Evolutionary conservation across 164 flowering plant genomes (phyloP), one percentile per base, ranked within the genome.

Genomic region (Kalanchoe fedtschenkoi): DNA sequence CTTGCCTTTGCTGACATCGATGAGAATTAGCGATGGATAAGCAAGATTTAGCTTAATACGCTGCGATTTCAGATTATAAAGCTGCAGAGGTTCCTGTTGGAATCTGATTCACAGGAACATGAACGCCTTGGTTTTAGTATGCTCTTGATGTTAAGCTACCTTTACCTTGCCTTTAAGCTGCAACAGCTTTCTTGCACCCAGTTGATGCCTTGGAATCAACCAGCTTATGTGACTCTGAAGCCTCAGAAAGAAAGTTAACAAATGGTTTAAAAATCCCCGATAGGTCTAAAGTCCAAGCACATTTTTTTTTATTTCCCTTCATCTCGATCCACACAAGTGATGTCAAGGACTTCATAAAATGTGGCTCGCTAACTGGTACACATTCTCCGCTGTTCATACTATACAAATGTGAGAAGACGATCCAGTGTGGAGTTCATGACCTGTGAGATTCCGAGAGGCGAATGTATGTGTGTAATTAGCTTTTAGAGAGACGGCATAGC

Each of bases 91-190:
- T 0, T 44, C 22, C 32, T 24, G 56, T 24, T 24, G 30, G 56
- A 51, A 51, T 51, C 56, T 24, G 56, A 51, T 51, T 51, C 56
- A 9, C 3, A 51, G 26, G 56, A 51, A 51, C 32, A 51, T 51
- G 22, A 51, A 51, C 32, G 21, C 56, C 51, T 44, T 26, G 30
- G 30, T 8, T 51, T 51, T 26, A 26, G 56, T 24, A 51, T 51
- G 56, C 28, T 26, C 17, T 3, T 51, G 32, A 26, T 51, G 32
- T 51, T 51, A 51, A 51, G 56, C 32, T 51, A 51, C 56, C 30
- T 47, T 51, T 51, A 26, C 32, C 56, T 51, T 51, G 56, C 56
- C 26, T 51, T 51, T 51, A 51, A 24, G 32, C 30, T 8, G 30
- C 30, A 24, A 51, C 30, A 24, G 26, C 32, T 13, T 51, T 51